A percentile compares a stretch with the other conserved stretches of the same genome.
Evolutionary conservation across 2,329 filamentous ascomycete species (phyloP).

Genomic region (Colletotrichum australisinense): DNA sequence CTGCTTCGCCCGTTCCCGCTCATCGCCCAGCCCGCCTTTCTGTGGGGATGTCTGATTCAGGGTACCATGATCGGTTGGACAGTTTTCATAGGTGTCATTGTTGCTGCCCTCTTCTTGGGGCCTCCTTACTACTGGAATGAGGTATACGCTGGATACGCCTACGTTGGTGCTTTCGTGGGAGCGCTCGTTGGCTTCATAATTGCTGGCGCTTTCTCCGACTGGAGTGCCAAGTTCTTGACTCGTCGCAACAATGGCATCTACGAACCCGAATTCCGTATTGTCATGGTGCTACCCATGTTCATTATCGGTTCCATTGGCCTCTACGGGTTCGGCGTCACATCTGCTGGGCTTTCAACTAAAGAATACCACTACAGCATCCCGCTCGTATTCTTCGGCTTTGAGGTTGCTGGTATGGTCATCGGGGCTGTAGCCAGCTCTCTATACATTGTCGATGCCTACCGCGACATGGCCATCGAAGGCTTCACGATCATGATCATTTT

Average conservation of each 20-base stretch:
- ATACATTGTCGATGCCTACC: constrained; percentile 94
- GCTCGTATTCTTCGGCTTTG: constrained; percentile 84
- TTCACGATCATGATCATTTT: constrained; percentile 93
- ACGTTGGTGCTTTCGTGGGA: constrained; percentile 87
- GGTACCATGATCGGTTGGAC: constrained; percentile 96
- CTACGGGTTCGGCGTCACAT: constrained; percentile 85
- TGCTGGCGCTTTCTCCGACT: constrained; percentile 81
- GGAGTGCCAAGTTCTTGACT: constrained; percentile 76
- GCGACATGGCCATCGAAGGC: constrained; percentile 85
- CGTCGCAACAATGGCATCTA: constrained; percentile 82
- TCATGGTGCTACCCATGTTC: constrained; percentile 85
- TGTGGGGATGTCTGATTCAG: constrained; percentile 85
- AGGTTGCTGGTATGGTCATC: constrained; percentile 91
- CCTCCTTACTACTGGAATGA: constrained; percentile 86
- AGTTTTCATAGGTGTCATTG: constrained; percentile 87
- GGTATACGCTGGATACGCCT: constrained; percentile 86
- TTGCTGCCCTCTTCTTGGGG: constrained; percentile 85
- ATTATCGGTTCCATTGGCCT: constrained; percentile 82
- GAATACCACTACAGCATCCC: constrained; percentile 79
- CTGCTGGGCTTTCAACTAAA: constrained; percentile 63
- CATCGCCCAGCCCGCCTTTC: constrained; percentile 84
- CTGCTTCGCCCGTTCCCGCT: constrained; percentile 83
- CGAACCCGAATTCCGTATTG: constrained; percentile 89
- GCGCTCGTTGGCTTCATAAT: constrained; percentile 81
- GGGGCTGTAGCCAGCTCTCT: constrained; percentile 87